Evolutionary conservation across 2,329 filamentous ascomycete species (phyloP).

Genomic region (Colletotrichum australisinense): DNA sequence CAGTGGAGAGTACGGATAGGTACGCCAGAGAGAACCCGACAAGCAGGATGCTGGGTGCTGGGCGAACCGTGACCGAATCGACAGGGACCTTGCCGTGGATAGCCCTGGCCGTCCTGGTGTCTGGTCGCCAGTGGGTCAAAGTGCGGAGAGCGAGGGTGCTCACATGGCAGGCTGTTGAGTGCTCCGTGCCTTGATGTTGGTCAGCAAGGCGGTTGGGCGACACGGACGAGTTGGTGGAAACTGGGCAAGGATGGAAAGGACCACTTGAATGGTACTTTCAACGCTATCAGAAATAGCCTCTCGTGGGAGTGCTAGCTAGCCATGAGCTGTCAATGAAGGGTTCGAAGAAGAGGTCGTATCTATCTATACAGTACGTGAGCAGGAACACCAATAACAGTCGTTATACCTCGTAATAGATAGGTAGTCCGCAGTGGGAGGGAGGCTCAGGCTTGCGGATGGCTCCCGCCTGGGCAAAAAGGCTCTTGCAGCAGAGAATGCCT

Average conservation of each 20-base stretch:
- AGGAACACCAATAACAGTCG: not conserved
- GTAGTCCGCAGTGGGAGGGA: not conserved
- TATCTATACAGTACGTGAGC: not conserved
- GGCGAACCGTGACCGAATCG: constrained; percentile 2
- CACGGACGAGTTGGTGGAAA: not conserved
- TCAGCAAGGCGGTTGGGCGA: constrained; percentile 16
- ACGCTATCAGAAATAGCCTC: not conserved
- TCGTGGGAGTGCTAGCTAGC: not conserved
- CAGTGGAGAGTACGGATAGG: not conserved
- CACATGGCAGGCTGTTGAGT: constrained; percentile 27
- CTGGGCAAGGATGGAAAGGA: not conserved
- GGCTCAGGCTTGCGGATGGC: not conserved
- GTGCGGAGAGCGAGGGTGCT: constrained; percentile 15
- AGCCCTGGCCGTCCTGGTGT: not conserved
- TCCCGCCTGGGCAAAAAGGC: not conserved
- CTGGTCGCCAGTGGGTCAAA: constrained; percentile 1
- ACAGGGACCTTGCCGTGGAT: constrained; percentile 3
- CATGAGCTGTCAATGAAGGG: not conserved
- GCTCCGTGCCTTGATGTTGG: constrained; percentile 33
- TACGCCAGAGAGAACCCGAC: not conserved
- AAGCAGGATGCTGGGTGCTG: not conserved
- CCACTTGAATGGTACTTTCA: constrained; percentile 1
- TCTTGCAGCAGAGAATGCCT: not conserved
- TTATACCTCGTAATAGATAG: not conserved
- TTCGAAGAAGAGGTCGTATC: not conserved